A percentile compares a stretch with the other conserved stretches of the same genome.
These are phyloP conservation scores for Gossypium turneri DNA, from an alignment of 345 rosid species.

Conservation along the genomic window DNA sequence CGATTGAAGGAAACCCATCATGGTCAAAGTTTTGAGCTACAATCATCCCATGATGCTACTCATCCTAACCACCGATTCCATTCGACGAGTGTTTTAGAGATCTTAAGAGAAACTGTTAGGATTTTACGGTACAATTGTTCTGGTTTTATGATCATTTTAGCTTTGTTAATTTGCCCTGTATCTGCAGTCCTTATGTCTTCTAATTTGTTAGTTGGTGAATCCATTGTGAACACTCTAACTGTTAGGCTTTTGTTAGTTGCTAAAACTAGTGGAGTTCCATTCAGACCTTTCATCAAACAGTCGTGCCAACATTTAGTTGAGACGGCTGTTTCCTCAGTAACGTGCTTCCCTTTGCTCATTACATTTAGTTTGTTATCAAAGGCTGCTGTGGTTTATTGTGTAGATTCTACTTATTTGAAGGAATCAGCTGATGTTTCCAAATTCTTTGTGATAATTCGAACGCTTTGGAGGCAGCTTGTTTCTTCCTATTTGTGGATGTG, in stretches of 20 bases:
- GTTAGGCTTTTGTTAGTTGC: constrained; percentile 56
- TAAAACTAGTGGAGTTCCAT: constrained; percentile 67
- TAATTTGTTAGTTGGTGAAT: constrained; percentile 61
- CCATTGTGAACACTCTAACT: constrained; percentile 52
- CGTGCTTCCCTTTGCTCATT: constrained; percentile 72
- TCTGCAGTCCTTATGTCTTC: constrained; percentile 70
- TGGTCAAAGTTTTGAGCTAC: constrained; percentile 35
- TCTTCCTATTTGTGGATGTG: constrained; percentile 68
- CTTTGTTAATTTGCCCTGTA: constrained; percentile 74
- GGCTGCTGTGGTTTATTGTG: constrained; percentile 76
- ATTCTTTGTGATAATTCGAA: constrained; percentile 44
- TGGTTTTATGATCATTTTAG: constrained; percentile 57
- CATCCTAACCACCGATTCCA: constrained; percentile 31
- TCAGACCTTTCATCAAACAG: constrained; percentile 53
- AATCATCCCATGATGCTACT: constrained; percentile 25
- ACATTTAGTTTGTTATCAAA: constrained; percentile 56
- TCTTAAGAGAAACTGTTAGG: constrained; percentile 79
- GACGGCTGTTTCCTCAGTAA: constrained; percentile 52
- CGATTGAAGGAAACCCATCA: constrained; percentile 37
- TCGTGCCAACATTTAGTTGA: constrained; percentile 70
- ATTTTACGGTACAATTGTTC: constrained; percentile 68
- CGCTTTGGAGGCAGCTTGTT: constrained; percentile 63
- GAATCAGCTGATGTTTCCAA: constrained; percentile 40
- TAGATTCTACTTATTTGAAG: constrained; percentile 70
- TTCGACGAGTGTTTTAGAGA: constrained; percentile 77